Base-by-base conservation (phyloP, 805 yeast species). In the Groenewaldozyma tartarivorans region DNA sequence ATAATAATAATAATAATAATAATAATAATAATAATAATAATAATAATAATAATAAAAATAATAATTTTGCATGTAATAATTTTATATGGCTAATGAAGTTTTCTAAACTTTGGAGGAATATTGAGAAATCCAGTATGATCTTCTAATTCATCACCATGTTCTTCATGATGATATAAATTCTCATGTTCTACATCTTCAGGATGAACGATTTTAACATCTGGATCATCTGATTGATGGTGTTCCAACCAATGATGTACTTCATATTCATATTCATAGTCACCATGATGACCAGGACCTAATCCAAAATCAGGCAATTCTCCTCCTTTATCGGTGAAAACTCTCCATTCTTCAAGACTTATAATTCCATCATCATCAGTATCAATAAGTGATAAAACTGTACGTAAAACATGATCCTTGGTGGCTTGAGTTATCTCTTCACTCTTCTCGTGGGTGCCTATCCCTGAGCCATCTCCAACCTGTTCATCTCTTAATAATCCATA, bases 191-290 rank as follows among this genome's bases (percentile, higher is more conserved):
- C 74, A 57, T 87, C 96, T 57, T 87, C 96, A 48, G 79, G 81
- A 57, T 87, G 96, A 39, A 83, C 81, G 19, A 74, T 63, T 51
- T 71, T 69, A 20, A 87, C 86, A 40, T 84, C 87, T 1, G 96
- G 96, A 58, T 87, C 96, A 42, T 69, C 62, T 49, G 83, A 58
- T n/a, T 57, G 51, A 46, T 64, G 68, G 43, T 48, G 59, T 62
- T 86, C 68, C 45, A 79, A 74, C 96, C 96, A 90, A 60, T 88
- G 97, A 59, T 88, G 96, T 43, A 84, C 79, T 58, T 90, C 96
- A 57, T 88, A 90, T 58, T 88, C 96, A 50, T 76, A 72, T 61
- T 88, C 97, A 55, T 87, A 90, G 63, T 85, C 95, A 27, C 87
- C 80, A 63, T 88, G 96, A 56, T 88, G 96, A 20, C 95, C 95